Evolutionary conservation across 148 eudicot genomes (phyloP).

Genomic region (Fagopyrum homotropicum): DNA sequence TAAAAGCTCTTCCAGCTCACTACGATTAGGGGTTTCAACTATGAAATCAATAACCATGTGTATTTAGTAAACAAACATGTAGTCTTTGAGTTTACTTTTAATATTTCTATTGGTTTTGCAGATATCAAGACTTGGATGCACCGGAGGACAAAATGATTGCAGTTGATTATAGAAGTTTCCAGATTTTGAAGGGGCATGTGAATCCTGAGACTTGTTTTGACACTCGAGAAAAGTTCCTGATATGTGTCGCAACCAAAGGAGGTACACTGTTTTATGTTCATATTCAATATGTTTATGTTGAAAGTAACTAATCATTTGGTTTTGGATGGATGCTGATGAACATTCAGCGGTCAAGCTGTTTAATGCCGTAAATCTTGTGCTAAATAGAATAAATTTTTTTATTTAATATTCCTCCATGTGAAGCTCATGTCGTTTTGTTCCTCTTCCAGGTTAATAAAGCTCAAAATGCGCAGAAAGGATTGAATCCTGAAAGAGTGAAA

Average conservation of each 20-base stretch:
- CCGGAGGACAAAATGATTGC: too few species aligned
- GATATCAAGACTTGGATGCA: too few species aligned
- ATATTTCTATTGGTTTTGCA: too few species aligned
- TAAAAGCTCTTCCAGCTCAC: too few species aligned
- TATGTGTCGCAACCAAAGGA: slow-evolving; percentile 93
- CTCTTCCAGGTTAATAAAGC: slow-evolving; percentile 74
- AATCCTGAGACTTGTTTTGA: slow-evolving; percentile 65
- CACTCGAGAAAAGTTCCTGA: slow-evolving; percentile 70
- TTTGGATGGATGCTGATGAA: slow-evolving; percentile 21
- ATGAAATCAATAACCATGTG: too few species aligned
- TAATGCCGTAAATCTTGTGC: slow-evolving; percentile 72
- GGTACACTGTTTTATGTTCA: slow-evolving; percentile 28
- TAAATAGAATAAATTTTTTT: neutral
- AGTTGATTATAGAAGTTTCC: too few species aligned
- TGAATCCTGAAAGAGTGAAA: slow-evolving; percentile 67
- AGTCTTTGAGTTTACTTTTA: too few species aligned
- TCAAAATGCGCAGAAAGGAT: slow-evolving; percentile 74
- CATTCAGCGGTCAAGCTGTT: slow-evolving; percentile 84
- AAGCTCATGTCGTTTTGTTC: slow-evolving; percentile 15
- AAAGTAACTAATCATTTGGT: slow-evolving; percentile 13
- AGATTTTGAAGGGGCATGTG: slow-evolving; percentile 49
- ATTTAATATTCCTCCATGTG: slow-evolving; percentile 4
- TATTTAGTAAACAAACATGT: too few species aligned
- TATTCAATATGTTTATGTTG: neutral
- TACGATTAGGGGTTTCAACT: too few species aligned